These are phyloP conservation scores for Durio zibethinus DNA, from an alignment of 345 rosid species.

Conservation along the genomic window DNA sequence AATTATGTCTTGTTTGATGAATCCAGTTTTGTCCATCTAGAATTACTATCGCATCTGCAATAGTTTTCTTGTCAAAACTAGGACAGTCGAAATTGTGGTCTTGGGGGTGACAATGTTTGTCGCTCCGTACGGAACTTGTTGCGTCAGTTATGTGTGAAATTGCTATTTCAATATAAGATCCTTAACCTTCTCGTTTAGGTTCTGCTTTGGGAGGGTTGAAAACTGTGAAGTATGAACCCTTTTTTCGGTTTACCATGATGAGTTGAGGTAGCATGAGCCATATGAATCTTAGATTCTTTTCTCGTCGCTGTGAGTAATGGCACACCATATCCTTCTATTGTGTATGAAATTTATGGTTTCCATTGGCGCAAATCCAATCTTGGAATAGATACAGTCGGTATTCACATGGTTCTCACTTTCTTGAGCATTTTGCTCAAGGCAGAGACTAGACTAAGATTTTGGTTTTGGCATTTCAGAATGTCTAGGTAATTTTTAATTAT, in stretches of 20 bases:
- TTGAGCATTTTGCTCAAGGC: background rate
- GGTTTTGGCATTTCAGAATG: background rate
- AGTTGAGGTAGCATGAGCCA: background rate
- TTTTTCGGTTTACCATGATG: background rate
- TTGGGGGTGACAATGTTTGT: background rate
- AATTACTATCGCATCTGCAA: background rate
- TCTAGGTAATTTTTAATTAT: background rate
- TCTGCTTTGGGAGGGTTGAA: background rate
- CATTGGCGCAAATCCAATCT: background rate
- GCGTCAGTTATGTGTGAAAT: background rate
- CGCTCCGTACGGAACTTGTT: background rate
- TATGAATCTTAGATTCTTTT: background rate
- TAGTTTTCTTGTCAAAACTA: background rate
- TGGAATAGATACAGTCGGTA: background rate
- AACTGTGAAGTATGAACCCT: background rate
- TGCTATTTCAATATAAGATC: background rate
- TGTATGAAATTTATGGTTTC: background rate
- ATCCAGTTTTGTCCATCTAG: background rate
- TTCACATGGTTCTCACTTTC: conserved; percentile 1
- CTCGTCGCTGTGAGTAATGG: background rate
- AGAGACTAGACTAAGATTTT: background rate
- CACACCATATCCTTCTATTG: background rate
- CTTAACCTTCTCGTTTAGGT: background rate
- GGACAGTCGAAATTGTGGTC: background rate
- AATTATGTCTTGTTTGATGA: background rate